Percentiles rank a stretch among this genome's conserved stretches.
Conservation (phyloP, 2,329 filamentous ascomycete genomes). For the Talaromyces albobiverticillius region DNA sequence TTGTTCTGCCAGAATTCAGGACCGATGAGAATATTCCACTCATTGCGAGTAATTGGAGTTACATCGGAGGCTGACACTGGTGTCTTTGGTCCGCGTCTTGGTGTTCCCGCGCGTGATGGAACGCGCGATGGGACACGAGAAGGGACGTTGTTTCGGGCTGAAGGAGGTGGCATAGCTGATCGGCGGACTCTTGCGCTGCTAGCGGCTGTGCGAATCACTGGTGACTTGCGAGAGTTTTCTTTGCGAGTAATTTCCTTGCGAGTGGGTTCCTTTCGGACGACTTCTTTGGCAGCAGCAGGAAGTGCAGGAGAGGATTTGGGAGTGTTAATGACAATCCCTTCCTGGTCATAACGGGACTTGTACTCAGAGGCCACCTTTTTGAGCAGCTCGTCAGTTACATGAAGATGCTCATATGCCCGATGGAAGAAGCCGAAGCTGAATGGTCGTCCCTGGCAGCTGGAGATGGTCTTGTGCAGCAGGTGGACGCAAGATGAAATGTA, state of each 20-base stretch:
- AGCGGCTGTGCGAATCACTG: conserved; percentile 16
- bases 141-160: not conserved
- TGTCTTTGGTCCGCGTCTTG: conserved; percentile 35
- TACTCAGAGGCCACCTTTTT: conserved; percentile 35
- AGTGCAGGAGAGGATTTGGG: conserved; percentile 13
- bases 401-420: conserved; percentile 41
- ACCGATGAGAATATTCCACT: conserved; percentile 40
- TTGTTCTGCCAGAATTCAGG: conserved; percentile 29
- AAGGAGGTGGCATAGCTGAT: conserved; percentile 21
- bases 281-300: conserved; percentile 12
- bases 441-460: conserved; percentile 39
- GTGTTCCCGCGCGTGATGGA: conserved; percentile 13
- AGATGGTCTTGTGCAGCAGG: conserved; percentile 39
- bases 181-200: conserved; percentile 22
- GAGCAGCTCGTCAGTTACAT: conserved; percentile 36
- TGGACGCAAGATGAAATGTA: conserved; percentile 39
- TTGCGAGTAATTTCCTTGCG: conserved; percentile 17
- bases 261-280: conserved; percentile 18
- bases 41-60: conserved; percentile 41
- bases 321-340: conserved; percentile 36
- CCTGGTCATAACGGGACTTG: conserved; percentile 30
- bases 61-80: conserved; percentile 43
- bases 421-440: conserved; percentile 45
- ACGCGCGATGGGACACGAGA: conserved; percentile 10
- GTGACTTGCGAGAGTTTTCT: conserved; percentile 15